phyloP scores from a whole-genome alignment of 352 stramenopile species.

The Bremia lactucae region DNA sequence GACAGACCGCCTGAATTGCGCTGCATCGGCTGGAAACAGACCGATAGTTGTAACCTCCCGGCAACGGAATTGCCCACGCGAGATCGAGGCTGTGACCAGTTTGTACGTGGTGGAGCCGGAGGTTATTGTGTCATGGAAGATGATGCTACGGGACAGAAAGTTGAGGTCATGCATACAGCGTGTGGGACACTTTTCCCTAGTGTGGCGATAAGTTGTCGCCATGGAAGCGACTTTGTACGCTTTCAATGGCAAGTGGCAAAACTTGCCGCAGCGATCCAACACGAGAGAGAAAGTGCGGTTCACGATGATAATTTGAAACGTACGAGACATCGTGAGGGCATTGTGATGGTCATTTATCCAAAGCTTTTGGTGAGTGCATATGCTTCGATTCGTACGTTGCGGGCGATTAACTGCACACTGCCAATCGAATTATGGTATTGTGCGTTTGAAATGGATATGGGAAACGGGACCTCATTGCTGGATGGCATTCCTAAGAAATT shows the following conservation, averaged over 20 bases:
- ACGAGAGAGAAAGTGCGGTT: conserved; percentile 5
- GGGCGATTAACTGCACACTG: conserved; percentile 31
- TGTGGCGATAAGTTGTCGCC: conserved; percentile 31
- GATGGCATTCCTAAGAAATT: conserved; percentile 16
- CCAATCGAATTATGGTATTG: conserved; percentile 55
- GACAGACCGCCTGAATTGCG: conserved; percentile 15
- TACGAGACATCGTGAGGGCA: conserved; percentile 13
- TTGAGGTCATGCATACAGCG: conserved; percentile 24
- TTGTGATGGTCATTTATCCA: conserved; percentile 50
- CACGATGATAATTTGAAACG: not conserved
- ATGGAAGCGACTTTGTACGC: conserved; percentile 33
- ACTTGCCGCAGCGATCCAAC: conserved; percentile 5
- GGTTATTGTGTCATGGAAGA: conserved; percentile 46
- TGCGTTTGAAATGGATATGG: conserved; percentile 25
- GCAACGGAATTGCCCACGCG: conserved; percentile 14
- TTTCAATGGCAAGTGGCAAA: conserved; percentile 21
- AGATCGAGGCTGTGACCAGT: conserved; percentile 32
- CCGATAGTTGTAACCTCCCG: conserved; percentile 28
- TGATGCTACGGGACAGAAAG: conserved; percentile 19
- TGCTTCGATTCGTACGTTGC: conserved; percentile 28
- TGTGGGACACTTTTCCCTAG: conserved; percentile 28
- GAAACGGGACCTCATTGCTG: not conserved
- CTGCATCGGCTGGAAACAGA: conserved; percentile 43
- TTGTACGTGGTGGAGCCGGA: conserved; percentile 16
- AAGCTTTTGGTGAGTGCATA: conserved; percentile 38